Base-by-base conservation (phyloP, 805 yeast species). In the Hanseniaspora mollemarum region DNA sequence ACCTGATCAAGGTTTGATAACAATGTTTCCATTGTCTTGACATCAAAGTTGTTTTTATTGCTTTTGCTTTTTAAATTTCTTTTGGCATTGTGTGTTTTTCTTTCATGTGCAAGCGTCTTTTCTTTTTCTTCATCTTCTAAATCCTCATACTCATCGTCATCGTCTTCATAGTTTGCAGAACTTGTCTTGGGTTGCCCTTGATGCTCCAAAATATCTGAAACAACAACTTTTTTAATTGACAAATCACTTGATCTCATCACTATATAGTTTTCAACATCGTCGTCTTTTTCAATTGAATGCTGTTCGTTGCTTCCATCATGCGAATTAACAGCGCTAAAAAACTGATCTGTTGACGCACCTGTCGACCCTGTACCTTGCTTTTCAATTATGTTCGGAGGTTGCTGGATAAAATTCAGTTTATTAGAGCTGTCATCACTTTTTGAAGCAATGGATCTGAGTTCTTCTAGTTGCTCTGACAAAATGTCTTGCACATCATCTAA, bases 251-350 rank as follows among this genome's bases (percentile, higher is more conserved):
- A 35, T 35, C 22, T 35, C 7, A 35, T 19, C 6, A 35, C 21
- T 7, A 10, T 10, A 35, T 18, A 7, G 22, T 35, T 35, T 19
- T 35, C 39, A 16, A 24, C 39, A 35, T 35, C 22, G 7, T 15
- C 15, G 4, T 35, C 15, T 19, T 35, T 24, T 35, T 32, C n/a
- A 6, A 32, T 24, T 19, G 15, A n/a, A 10, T 36, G 5, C 16
- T 18, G 4, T 37, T 37, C 41, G 6, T 37, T 26, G 22, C 28
- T 21, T 22, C 15, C 28, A 22, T 21, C 7, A 12, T 15, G 28
- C 8, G 41, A 12, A n/a, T 37, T 37, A 44, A 78, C 74, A 37
- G 80, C 76, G 57, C 75, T 77, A 35, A 77, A 61, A 22, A 77
- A 63, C 43, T 72, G 70, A 10, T 78, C 76, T 31, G 78, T 63